Evolutionary conservation across 768 basidiomycete species (phyloP).

Genomic region (Tephrocybe sp.): DNA sequence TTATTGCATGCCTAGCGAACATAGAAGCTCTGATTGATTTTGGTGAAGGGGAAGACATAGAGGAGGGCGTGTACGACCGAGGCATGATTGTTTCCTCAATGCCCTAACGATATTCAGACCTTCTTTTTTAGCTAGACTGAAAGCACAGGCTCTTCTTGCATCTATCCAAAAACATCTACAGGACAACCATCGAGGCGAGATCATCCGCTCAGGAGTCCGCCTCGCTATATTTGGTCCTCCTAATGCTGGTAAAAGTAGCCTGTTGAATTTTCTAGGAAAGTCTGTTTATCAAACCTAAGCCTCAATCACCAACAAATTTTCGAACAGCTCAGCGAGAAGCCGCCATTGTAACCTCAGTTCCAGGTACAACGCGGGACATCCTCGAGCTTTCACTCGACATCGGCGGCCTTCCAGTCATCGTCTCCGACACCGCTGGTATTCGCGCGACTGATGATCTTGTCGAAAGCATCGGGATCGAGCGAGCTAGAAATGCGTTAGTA

Average conservation of each 20-base stretch:
- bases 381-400: constrained; percentile 84
- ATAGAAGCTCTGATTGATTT: constrained; percentile 92
- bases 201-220: constrained; percentile 77
- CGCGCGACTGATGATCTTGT: constrained; percentile 66
- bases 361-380: constrained; percentile 88
- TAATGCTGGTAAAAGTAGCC: constrained; percentile 90
- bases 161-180: constrained; percentile 56
- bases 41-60: constrained; percentile 87
- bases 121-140: constrained; percentile 44
- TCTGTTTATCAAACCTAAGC: constrained; percentile 7
- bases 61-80: constrained; percentile 73
- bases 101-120: background rate
- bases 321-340: constrained; percentile 76
- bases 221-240: constrained; percentile 91
- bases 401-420: constrained; percentile 77
- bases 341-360: constrained; percentile 83
- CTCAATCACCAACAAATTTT: background rate
- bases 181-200: constrained; percentile 78
- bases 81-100: constrained; percentile 39
- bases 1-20: constrained; percentile 71
- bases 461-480: constrained; percentile 78
- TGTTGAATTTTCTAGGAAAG: constrained; percentile 81
- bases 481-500: constrained; percentile 66
- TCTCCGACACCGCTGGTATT: constrained; percentile 86
- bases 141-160: constrained; percentile 45